Conservation (phyloP, 495 filamentous ascomycete species). For the Aspergillus kassunensis region DNA sequence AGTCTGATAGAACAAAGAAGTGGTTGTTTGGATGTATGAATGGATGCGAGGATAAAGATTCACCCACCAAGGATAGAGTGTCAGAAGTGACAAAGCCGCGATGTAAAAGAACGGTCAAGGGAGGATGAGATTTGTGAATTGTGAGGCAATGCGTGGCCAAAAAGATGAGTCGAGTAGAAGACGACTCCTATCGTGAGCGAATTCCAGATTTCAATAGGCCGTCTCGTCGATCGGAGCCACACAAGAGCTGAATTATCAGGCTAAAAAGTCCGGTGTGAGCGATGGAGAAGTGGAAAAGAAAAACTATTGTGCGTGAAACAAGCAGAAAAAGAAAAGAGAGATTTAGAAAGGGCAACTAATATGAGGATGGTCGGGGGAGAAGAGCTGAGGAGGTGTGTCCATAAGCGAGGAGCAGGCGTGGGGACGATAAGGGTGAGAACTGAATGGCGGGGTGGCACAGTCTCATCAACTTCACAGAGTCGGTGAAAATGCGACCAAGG, state of each 20-base stretch:
- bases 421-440: slow-evolving; percentile 15
- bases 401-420: slow-evolving; percentile 24
- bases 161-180: slow-evolving; percentile 17
- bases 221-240: slow-evolving; percentile 15
- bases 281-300: slow-evolving; percentile 3
- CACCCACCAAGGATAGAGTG: background rate
- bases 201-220: slow-evolving; percentile 16
- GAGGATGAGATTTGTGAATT: background rate
- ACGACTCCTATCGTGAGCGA: slow-evolving; percentile 20
- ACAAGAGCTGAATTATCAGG: slow-evolving; percentile 14
- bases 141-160: slow-evolving; percentile 5
- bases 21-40: background rate
- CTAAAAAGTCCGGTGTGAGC: slow-evolving; percentile 18
- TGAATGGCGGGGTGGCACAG: slow-evolving; percentile 8
- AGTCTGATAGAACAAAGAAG: background rate
- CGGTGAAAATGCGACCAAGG: slow-evolving; percentile 4
- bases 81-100: background rate
- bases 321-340: slow-evolving; percentile 10
- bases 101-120: background rate
- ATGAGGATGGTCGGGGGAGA: slow-evolving; percentile 4
- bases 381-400: slow-evolving; percentile 15
- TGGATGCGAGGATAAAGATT: background rate
- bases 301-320: background rate
- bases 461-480: slow-evolving; percentile 1
- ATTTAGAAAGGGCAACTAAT: background rate